A percentile compares a stretch with the other conserved stretches of the same genome.
These are phyloP conservation scores for Colletotrichum sp. DNA, from an alignment of 2,329 filamentous ascomycete genomes.

Conservation along the genomic window DNA sequence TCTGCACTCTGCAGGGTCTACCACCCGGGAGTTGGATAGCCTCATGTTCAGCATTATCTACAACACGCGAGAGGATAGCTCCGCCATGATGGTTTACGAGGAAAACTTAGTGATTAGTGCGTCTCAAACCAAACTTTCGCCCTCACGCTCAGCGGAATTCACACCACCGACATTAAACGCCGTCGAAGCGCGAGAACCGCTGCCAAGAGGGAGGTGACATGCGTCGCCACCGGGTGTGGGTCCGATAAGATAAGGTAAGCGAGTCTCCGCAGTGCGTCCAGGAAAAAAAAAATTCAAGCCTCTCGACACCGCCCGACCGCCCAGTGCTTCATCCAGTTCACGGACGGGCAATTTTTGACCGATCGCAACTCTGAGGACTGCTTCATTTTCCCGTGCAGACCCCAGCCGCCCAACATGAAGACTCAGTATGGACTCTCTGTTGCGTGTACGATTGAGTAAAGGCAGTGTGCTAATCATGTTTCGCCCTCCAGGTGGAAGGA, in stretches of 20 bases:
- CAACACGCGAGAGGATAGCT: neutral
- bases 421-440: constrained; percentile 8
- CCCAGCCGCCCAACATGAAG: constrained; percentile 21
- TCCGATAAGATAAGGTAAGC: constrained; percentile 28
- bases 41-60: neutral
- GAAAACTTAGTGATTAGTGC: neutral
- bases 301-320: neutral
- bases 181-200: neutral
- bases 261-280: constrained; percentile 8
- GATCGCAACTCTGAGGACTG: constrained; percentile 21
- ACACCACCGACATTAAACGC: neutral
- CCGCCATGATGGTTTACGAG: neutral
- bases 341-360: constrained; percentile 9
- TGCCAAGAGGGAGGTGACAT: neutral
- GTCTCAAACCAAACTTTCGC: neutral
- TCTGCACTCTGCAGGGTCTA: neutral
- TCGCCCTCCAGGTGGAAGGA: constrained; percentile 61
- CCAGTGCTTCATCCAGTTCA: constrained; percentile 5
- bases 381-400: constrained; percentile 10
- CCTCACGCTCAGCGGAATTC: neutral
- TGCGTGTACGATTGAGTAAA: neutral
- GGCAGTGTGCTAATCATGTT: neutral
- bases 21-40: neutral
- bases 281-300: constrained; percentile 22
- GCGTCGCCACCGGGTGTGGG: neutral